These are phyloP conservation scores for Myxozyma sirexii DNA, from an alignment of 805 yeast genomes.

Conservation along the genomic window DNA sequence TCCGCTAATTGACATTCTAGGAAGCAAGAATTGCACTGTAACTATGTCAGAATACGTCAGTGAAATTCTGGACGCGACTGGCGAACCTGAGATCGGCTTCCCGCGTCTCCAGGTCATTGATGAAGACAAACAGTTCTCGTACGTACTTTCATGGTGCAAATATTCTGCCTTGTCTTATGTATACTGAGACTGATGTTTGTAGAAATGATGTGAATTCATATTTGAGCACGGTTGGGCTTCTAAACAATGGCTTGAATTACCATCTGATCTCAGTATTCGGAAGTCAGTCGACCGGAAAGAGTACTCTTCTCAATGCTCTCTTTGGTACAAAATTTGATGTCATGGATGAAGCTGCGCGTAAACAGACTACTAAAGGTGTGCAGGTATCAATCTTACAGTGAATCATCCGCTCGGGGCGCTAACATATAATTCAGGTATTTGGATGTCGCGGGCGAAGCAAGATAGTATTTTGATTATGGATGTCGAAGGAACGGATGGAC, in stretches of 20 bases:
- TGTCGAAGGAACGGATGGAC: conserved; percentile 98
- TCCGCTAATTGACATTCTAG: too few species aligned
- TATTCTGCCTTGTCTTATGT: not conserved
- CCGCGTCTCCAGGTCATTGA: conserved; percentile 52
- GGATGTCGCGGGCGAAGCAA: conserved; percentile 36
- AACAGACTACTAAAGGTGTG: conserved; percentile 87
- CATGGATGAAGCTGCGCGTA: conserved; percentile 84
- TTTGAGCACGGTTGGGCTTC: conserved; percentile 44
- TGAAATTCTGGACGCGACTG: not conserved
- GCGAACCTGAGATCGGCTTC: not conserved
- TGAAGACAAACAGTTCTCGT: conserved; percentile 54
- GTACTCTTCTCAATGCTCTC: conserved; percentile 81
- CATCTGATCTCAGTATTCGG: conserved; percentile 96
- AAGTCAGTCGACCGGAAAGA: conserved; percentile 94
- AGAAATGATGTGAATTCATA: conserved; percentile 37
- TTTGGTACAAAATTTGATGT: conserved; percentile 90
- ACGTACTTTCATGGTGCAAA: conserved; percentile 17
- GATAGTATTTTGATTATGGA: conserved; percentile 76
- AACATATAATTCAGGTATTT: conserved; percentile 26
- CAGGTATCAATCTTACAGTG: not conserved
- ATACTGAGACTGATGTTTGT: not conserved
- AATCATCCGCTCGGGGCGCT: not conserved
- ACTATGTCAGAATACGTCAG: not conserved
- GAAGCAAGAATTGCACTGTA: not conserved
- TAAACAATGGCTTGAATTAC: conserved; percentile 66